phyloP scores from a whole-genome alignment of 495 filamentous ascomycete species.

The Aspergillus sparsus region DNA sequence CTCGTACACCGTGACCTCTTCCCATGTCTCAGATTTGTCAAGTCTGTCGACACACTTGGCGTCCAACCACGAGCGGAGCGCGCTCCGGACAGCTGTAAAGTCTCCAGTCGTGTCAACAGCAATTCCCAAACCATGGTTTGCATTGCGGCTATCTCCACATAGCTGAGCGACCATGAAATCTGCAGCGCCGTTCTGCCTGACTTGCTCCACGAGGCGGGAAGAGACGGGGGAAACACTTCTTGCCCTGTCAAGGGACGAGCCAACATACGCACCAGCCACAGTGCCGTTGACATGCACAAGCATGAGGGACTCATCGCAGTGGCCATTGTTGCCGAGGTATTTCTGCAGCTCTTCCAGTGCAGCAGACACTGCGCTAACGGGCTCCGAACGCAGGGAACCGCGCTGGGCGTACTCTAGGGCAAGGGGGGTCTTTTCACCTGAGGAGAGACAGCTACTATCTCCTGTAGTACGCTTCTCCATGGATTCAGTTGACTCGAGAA shows the following conservation, averaged over 20 bases:
- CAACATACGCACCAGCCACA: slow-evolving; percentile 11
- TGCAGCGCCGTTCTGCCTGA: background rate
- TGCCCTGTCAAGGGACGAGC: background rate
- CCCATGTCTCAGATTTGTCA: background rate
- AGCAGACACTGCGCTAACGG: background rate
- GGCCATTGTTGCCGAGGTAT: background rate
- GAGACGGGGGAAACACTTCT: background rate
- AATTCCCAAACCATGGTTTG: slow-evolving; percentile 13
- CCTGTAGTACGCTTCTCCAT: background rate
- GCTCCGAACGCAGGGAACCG: background rate
- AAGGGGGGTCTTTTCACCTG: background rate
- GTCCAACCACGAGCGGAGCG: slow-evolving; percentile 7
- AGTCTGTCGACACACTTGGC: slow-evolving; percentile 10
- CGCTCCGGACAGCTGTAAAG: slow-evolving; percentile 7
- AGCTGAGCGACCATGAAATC: slow-evolving; percentile 12
- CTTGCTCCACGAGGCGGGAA: background rate
- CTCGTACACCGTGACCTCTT: background rate
- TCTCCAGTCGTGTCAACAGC: slow-evolving; percentile 3
- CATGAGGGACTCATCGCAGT: slow-evolving; percentile 2
- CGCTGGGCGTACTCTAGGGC: background rate
- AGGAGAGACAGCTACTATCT: background rate
- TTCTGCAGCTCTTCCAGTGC: background rate
- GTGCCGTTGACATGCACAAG: slow-evolving; percentile 10
- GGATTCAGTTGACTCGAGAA: background rate
- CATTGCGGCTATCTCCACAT: slow-evolving; percentile 12